Base-by-base conservation (phyloP, 768 basidiomycete genomes). In the Amanita pseudoporphyria region DNA sequence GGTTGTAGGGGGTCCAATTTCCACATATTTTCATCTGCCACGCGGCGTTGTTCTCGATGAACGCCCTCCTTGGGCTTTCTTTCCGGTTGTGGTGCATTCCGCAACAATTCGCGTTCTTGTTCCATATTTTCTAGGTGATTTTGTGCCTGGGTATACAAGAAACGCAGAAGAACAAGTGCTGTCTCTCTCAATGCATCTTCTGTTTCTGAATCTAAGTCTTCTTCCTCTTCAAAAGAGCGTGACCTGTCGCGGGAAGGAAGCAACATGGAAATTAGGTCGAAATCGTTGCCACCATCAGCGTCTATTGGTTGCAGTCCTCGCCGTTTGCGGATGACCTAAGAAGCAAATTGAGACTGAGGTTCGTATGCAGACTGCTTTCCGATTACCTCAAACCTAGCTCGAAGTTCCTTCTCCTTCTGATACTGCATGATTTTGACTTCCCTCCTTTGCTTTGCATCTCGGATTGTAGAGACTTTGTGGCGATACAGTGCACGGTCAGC, bases 381-480 rank as follows among this genome's bases (percentile, higher is more conserved):
- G 60, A 67, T 42, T 47, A 87, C 90, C 66, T 90, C 77, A 22
- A 97, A 78, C 51, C 75, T 75, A 16, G 66, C 65, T 47, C 80
- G 77, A 24, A 97, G 65, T 31, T 87, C 84, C 64, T 88, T 94
- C 65, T 95, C 92, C 50, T 79, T 77, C 64, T 84, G 82, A 64
- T 81, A 97, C 61, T 94, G 93, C 53, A 79, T 82, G 54, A 99
- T 96, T 70, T 96, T 99, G 30, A 83, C 63, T 56, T 95, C 92
- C 56, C 96, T 70, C 49, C 85, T 74, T 59, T 75, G 78, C 1
- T 79, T 76, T 16, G 83, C 76, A 62, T 97, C 86, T 9, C 58
- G 64, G 43, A 82, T 64, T n/a, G 68, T 57, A 7, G 71, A 70
- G 9, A 73, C 55, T 46, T 71, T 73, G 41, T 71, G 72, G 38